Evolutionary conservation across 176 grass and related monocot genomes (phyloP).

Genomic region (Ampelocalamus luodianensis): DNA sequence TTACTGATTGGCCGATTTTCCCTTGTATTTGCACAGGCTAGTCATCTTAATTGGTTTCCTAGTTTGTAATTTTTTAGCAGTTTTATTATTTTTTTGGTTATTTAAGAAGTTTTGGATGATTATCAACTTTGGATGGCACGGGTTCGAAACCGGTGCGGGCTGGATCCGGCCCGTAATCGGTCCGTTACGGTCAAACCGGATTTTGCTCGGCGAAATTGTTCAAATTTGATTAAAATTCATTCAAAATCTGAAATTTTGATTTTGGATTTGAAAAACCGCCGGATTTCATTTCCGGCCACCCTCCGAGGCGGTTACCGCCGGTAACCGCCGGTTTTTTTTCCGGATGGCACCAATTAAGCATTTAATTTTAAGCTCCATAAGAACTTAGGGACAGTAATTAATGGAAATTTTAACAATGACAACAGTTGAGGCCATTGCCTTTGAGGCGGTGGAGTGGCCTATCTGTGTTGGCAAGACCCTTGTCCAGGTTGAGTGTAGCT

Average conservation of each 20-base stretch:
- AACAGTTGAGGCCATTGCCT: neutral
- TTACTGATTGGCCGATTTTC: neutral
- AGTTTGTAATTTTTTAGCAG: neutral
- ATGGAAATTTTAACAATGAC: conserved; percentile 7
- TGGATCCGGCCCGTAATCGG: too few species aligned
- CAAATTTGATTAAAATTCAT: too few species aligned
- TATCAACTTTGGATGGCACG: conserved; percentile 3
- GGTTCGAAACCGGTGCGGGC: too few species aligned
- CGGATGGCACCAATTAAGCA: neutral
- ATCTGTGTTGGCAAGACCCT: neutral
- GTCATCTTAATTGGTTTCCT: neutral
- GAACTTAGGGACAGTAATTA: neutral
- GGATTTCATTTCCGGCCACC: too few species aligned
- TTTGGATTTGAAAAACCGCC: too few species aligned
- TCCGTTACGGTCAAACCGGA: too few species aligned
- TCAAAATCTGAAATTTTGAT: too few species aligned
- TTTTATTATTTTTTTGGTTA: neutral
- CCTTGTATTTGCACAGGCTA: neutral
- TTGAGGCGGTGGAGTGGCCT: neutral
- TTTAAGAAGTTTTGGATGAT: neutral
- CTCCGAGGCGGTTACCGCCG: too few species aligned
- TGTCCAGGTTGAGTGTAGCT: neutral
- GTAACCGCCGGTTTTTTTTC: too few species aligned
- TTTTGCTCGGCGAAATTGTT: too few species aligned
- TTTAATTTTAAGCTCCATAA: neutral